Conservation (phyloP, 768 basidiomycete species). For the Termitomyces sp. region DNA sequence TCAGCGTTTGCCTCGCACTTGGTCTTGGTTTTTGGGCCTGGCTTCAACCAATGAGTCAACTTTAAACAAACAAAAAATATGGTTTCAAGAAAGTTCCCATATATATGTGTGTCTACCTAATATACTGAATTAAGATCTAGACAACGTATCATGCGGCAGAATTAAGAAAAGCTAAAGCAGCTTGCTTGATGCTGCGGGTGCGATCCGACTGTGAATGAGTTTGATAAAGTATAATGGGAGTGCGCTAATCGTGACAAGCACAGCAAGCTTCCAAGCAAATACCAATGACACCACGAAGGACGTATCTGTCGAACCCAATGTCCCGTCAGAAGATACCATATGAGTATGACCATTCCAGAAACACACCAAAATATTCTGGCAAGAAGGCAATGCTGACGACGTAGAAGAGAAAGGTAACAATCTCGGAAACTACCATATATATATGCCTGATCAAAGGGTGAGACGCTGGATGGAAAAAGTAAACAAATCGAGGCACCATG, state of each 20-base stretch:
- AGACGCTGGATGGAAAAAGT: not conserved
- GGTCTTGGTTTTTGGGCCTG: too few relatives aligned
- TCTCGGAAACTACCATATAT: conserved; percentile 91
- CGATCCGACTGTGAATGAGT: conserved; percentile 74
- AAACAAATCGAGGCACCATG: conserved; percentile 55
- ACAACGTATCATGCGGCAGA: not conserved
- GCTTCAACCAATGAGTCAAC: not conserved
- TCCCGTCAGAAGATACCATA: conserved; percentile 3
- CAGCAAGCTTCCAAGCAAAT: conserved; percentile 92
- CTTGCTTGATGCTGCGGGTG: conserved; percentile 93
- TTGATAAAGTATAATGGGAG: conserved; percentile 91
- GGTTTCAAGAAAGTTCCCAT: not conserved
- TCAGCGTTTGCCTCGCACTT: too few relatives aligned
- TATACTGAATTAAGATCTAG: not conserved
- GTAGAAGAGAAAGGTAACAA: conserved; percentile 86
- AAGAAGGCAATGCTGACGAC: conserved; percentile 88
- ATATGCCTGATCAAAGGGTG: conserved; percentile 59
- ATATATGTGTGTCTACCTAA: conserved; percentile 1
- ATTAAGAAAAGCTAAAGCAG: conserved; percentile 41
- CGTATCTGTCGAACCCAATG: conserved; percentile 52
- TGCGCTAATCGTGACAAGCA: conserved; percentile 92
- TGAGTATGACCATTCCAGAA: not conserved
- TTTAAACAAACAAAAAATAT: not conserved
- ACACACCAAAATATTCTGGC: conserved; percentile 91
- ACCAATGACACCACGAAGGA: conserved; percentile 83